phyloP scores from a whole-genome alignment of 2,329 filamentous ascomycete genomes.

The Onygenales sp. region DNA sequence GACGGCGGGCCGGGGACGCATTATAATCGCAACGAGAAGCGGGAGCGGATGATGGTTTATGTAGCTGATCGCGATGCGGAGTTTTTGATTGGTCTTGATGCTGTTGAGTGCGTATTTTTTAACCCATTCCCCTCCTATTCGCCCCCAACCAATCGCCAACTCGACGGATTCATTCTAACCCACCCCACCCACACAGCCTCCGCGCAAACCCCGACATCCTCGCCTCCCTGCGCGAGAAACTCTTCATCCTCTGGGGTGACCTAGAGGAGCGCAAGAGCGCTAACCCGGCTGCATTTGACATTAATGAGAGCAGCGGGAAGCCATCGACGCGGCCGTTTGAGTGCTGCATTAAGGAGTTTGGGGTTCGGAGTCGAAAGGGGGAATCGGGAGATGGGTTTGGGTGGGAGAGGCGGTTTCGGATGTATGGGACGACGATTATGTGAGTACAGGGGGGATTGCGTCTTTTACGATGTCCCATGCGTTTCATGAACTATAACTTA shows the following conservation, averaged over 20 bases:
- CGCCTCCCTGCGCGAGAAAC: slow-evolving; percentile 51
- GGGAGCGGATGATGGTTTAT: slow-evolving; percentile 53
- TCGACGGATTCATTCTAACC: background rate
- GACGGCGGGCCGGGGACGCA: slow-evolving; percentile 42
- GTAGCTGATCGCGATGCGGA: slow-evolving; percentile 54
- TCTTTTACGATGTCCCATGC: background rate
- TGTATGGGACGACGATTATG: slow-evolving; percentile 56
- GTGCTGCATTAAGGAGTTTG: slow-evolving; percentile 65
- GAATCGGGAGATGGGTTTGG: slow-evolving; percentile 25
- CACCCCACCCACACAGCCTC: slow-evolving; percentile 38
- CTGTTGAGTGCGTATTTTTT: slow-evolving; percentile 37
- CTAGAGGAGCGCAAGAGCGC: slow-evolving; percentile 59
- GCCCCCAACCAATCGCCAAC: background rate
- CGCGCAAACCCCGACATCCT: slow-evolving; percentile 43
- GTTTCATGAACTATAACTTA: background rate
- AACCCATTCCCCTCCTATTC: slow-evolving; percentile 1
- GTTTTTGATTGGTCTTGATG: slow-evolving; percentile 46
- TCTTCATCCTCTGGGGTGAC: slow-evolving; percentile 79
- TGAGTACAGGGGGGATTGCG: background rate
- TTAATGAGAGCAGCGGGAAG: slow-evolving; percentile 18
- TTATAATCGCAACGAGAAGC: slow-evolving; percentile 24
- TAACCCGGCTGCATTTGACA: slow-evolving; percentile 15
- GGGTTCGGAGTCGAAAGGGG: slow-evolving; percentile 37
- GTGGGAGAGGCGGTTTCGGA: slow-evolving; percentile 55
- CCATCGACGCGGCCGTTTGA: slow-evolving; percentile 51